Evolutionary conservation across 352 stramenopile genomes (phyloP).

Genomic region (Globisporangium irregulare): DNA sequence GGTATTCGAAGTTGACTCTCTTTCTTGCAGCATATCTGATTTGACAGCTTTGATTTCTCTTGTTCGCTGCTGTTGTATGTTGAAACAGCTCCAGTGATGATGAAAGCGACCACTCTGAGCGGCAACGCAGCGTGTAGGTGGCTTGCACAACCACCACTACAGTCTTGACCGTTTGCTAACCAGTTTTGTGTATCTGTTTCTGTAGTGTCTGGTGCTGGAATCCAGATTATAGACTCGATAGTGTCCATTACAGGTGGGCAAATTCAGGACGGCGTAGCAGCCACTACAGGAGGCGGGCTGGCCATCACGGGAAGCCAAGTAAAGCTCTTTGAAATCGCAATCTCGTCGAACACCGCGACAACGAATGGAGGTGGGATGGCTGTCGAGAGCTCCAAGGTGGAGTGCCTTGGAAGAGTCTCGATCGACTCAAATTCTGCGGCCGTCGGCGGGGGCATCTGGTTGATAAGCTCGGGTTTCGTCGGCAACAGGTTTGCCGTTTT

Average conservation of each 20-base stretch:
- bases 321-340: not conserved
- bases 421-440: constrained; percentile 13
- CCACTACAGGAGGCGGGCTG: constrained; percentile 8
- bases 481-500: constrained; percentile 10
- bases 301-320: constrained; percentile 10
- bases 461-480: constrained; percentile 10
- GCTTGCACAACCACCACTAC: not conserved
- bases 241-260: constrained; percentile 16
- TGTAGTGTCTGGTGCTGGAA: constrained; percentile 29
- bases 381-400: constrained; percentile 11
- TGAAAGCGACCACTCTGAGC: not conserved
- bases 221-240: constrained; percentile 23
- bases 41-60: not conserved
- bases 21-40: not conserved
- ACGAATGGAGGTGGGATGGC: constrained; percentile 14
- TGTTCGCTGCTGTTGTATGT: not conserved
- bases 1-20: not conserved
- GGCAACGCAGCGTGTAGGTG: constrained; percentile 30
- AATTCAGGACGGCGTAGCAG: constrained; percentile 6
- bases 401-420: not conserved
- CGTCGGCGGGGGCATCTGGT: constrained; percentile 9
- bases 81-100: not conserved
- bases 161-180: not conserved
- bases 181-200: not conserved
- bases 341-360: constrained; percentile 16